These are phyloP conservation scores for Boehmeria nivea DNA, from an alignment of 306 rosid species.

Conservation along the genomic window DNA sequence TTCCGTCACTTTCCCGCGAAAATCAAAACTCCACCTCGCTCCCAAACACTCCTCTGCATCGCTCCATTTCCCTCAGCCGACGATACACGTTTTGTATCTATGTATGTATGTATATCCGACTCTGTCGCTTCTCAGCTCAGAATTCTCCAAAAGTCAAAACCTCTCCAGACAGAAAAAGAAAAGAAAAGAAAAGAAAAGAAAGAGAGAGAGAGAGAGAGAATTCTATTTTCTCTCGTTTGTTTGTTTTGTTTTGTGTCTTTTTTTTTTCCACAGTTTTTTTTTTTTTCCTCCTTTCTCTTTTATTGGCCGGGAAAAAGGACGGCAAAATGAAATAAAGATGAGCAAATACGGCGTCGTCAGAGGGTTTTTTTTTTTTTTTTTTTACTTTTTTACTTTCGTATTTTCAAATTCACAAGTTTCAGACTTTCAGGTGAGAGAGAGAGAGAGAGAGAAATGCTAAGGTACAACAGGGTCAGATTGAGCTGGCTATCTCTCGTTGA, in stretches of 20 bases:
- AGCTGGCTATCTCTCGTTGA: conserved; percentile 14
- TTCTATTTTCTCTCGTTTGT: background rate
- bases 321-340: background rate
- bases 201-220: conserved; percentile 1
- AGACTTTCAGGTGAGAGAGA: too few species aligned
- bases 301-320: background rate
- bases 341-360: background rate
- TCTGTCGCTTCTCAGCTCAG: too few species aligned
- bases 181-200: too few species aligned
- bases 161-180: too few species aligned
- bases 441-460: background rate
- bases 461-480: background rate
- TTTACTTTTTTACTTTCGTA: too few species aligned
- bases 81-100: background rate
- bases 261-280: too few species aligned
- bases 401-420: background rate
- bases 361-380: background rate
- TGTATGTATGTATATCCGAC: background rate
- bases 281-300: background rate
- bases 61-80: background rate
- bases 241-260: background rate
- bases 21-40: background rate
- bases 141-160: background rate
- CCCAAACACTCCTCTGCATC: conserved; percentile 7
- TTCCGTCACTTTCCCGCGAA: conserved; percentile 14